Evolutionary conservation across 352 stramenopile species (phyloP).

Genomic region (Pythium guiyangense): DNA sequence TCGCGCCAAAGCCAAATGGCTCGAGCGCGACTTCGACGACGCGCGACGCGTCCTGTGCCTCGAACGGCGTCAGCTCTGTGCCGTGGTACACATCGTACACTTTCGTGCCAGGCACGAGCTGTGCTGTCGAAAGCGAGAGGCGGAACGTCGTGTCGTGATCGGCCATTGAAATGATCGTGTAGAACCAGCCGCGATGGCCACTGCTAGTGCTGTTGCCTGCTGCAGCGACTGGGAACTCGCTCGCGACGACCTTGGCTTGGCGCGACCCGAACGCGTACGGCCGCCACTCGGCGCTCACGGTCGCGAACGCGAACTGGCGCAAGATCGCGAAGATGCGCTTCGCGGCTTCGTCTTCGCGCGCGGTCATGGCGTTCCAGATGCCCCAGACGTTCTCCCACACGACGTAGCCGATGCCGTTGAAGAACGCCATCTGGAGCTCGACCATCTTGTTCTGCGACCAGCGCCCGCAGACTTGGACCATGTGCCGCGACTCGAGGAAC

Average conservation of each 20-base stretch:
- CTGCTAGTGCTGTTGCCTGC: no score
- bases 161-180: constrained; percentile 57
- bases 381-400: constrained; percentile 89
- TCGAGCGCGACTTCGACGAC: constrained; percentile 41
- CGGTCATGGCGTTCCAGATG: constrained; percentile 81
- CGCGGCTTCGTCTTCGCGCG: constrained; percentile 54
- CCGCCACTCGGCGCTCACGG: constrained; percentile 38
- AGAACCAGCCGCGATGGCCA: constrained; percentile 40
- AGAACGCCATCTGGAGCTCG: constrained; percentile 72
- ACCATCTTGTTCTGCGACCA: constrained; percentile 71
- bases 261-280: constrained; percentile 34
- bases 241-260: constrained; percentile 37
- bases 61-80: constrained; percentile 25
- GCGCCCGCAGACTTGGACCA: constrained; percentile 76
- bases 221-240: constrained; percentile 32
- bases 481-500: constrained; percentile 78
- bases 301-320: constrained; percentile 46
- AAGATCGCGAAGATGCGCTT: constrained; percentile 66
- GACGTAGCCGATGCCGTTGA: constrained; percentile 85
- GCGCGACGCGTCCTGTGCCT: no score
- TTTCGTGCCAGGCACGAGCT: constrained; percentile 15
- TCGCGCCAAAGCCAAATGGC: constrained; percentile 53
- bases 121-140: constrained; percentile 24
- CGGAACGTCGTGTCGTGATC: constrained; percentile 21
- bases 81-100: constrained; percentile 71